These are phyloP conservation scores for Mollisia scopiformis DNA, from an alignment of 2,329 filamentous ascomycete genomes.

Conservation along the genomic window DNA sequence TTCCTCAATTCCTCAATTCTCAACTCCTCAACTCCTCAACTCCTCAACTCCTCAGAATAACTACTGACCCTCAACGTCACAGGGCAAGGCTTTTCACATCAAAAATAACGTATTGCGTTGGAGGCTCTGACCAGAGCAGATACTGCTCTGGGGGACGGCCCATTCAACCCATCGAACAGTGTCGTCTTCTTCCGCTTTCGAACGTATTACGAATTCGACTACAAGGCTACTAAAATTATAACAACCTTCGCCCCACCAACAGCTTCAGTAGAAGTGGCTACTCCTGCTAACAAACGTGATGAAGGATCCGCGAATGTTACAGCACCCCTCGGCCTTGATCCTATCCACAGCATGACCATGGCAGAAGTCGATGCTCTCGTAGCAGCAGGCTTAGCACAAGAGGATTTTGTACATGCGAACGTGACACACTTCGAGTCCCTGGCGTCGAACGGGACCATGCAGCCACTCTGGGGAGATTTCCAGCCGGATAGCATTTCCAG, in stretches of 20 bases:
- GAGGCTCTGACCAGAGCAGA: not conserved
- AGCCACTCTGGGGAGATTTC: not conserved
- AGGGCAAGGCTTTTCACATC: constrained; percentile 1
- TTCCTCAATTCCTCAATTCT: not conserved
- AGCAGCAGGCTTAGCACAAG: not conserved
- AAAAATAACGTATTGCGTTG: not conserved
- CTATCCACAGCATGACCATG: not conserved
- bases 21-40: not conserved
- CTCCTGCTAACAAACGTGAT: not conserved
- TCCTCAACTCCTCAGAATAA: not conserved
- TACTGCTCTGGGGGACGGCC: not conserved
- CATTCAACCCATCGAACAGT: not conserved
- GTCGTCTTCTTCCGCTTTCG: not conserved
- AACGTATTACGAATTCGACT: not conserved
- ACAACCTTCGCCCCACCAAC: not conserved
- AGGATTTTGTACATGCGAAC: not conserved
- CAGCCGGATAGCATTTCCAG: not conserved
- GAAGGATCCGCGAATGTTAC: not conserved
- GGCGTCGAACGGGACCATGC: not conserved
- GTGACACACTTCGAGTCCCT: not conserved
- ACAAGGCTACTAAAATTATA: constrained; percentile 3
- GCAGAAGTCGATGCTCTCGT: not conserved
- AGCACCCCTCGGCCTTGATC: not conserved
- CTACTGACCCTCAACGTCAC: not conserved
- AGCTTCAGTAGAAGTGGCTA: not conserved